phyloP scores from a whole-genome alignment of 352 stramenopile genomes.

The Pythium myriotylum region DNA sequence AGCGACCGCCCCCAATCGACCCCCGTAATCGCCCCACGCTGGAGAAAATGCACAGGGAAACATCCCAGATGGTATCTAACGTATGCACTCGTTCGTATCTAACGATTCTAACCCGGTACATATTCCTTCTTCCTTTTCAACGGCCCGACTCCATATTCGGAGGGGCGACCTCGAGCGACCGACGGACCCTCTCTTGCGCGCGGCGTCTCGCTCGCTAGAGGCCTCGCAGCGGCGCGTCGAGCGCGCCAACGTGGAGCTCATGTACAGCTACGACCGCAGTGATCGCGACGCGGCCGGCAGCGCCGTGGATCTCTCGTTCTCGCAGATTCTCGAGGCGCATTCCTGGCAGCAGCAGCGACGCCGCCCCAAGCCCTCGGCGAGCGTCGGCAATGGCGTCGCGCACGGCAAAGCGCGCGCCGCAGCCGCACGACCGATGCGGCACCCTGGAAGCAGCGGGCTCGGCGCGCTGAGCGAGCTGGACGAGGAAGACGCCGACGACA shows the following conservation, averaged over 20 bases:
- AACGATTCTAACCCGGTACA: slow-evolving; percentile 31
- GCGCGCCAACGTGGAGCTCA: slow-evolving; percentile 10
- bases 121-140: too few species aligned
- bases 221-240: too few species aligned
- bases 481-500: slow-evolving; percentile 23
- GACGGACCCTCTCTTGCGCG: neutral
- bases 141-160: too few species aligned
- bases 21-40: neutral
- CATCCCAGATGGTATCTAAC: slow-evolving; percentile 13
- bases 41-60: neutral
- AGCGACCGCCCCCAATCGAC: too few species aligned
- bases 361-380: slow-evolving; percentile 3
- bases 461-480: slow-evolving; percentile 19
- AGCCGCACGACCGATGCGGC: neutral
- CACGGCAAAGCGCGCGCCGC: neutral
- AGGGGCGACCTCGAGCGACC: too few species aligned
- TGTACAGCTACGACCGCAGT: slow-evolving; percentile 44
- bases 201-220: too few species aligned
- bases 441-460: slow-evolving; percentile 13
- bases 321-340: slow-evolving; percentile 74
- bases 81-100: slow-evolving; percentile 3
- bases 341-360: slow-evolving; percentile 53
- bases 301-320: slow-evolving; percentile 76
- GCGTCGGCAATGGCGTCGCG: slow-evolving; percentile 6
- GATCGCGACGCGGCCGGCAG: slow-evolving; percentile 32